phyloP scores from a whole-genome alignment of 371 early-diverging fungal species.

The Haplosporangium sp. region DNA sequence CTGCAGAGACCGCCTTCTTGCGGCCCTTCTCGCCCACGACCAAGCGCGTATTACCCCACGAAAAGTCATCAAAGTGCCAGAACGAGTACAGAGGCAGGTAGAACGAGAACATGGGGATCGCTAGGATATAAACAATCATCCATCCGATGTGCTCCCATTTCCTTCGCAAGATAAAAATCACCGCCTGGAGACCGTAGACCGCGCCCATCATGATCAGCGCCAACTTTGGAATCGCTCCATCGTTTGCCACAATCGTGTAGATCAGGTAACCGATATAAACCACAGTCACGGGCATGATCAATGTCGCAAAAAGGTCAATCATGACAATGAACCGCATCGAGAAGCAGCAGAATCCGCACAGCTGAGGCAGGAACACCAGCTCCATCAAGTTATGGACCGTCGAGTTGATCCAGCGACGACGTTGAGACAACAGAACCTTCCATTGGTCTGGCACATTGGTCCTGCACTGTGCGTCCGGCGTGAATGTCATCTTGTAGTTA shows the following conservation, averaged over 20 bases:
- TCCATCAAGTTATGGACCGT: slow-evolving; percentile 97
- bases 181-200: slow-evolving; percentile 86
- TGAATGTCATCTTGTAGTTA: slow-evolving; percentile 97
- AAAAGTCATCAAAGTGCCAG: slow-evolving; percentile 98
- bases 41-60: slow-evolving; percentile 97
- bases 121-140: slow-evolving; percentile 94
- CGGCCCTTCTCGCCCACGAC: slow-evolving; percentile 84
- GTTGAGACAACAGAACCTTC: slow-evolving; percentile 94
- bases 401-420: slow-evolving; percentile 98
- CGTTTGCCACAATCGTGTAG: slow-evolving; percentile 66
- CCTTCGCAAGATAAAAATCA: slow-evolving; percentile 87
- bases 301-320: slow-evolving; percentile 92
- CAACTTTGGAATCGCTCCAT: slow-evolving; percentile 65
- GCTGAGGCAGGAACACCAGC: slow-evolving; percentile 83
- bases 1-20: slow-evolving; percentile 63
- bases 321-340: slow-evolving; percentile 97
- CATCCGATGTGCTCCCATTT: slow-evolving; percentile 97
- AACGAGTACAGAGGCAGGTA: slow-evolving; percentile 87
- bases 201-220: slow-evolving; percentile 75
- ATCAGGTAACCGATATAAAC: slow-evolving; percentile 85
- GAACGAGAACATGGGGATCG: slow-evolving; percentile 88
- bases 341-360: slow-evolving; percentile 98
- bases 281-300: slow-evolving; percentile 95
- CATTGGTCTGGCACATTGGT: slow-evolving; percentile 99
- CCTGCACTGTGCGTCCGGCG: slow-evolving; percentile 94